Evolutionary conservation across 176 grass and related monocot species (phyloP), one percentile per base, ranked within the genome.

Genomic region (Themeda triandra): DNA sequence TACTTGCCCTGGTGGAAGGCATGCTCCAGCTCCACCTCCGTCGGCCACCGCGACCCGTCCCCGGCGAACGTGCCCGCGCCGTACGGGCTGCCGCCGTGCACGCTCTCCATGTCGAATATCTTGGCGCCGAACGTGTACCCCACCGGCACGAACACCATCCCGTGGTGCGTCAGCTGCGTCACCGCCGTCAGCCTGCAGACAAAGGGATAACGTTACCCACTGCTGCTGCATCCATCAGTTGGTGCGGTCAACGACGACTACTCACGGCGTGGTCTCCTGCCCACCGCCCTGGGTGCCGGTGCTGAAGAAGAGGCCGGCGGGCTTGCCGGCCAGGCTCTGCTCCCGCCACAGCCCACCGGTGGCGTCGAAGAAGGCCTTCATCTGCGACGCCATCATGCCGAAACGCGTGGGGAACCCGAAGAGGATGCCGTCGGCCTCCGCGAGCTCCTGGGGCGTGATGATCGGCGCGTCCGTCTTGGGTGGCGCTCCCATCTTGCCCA

Each of bases 1-100:
- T 94, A 91, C 76, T 94, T 88, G 37, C 95, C 95, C 82, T 97
- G 95, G 81, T 97, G 95, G 69, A 97, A 94, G 53, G 95, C 90
- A 83, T 97, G 92, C 84, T 97, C 92, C 71, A 89, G 81, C 81
- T 97, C 95, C 76, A 89, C 39, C 19, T 92, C 83, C 60, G 86
- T 77, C 4, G 92, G 95, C 77, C 80, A 87, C 82, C 95, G 85
- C 13, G 95, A 89, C 19, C 90, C 90, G 23, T 97, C 95, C 0
- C 92, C 90, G 25, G 90, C 92, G 46, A 92, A 97, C 14, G 92
- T 94, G 21, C 92, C 95, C 0, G 84, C 80, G 23, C 90, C 85
- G 42, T 92, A 94, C 13, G 89, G 87, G 75, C 90, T 92, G 82
- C 92, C 90, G 68, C 92, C 89, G 65, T 92, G 86, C 78, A 94